phyloP scores from a whole-genome alignment of 805 yeast genomes.

The Metschnikowia reukaufii region DNA sequence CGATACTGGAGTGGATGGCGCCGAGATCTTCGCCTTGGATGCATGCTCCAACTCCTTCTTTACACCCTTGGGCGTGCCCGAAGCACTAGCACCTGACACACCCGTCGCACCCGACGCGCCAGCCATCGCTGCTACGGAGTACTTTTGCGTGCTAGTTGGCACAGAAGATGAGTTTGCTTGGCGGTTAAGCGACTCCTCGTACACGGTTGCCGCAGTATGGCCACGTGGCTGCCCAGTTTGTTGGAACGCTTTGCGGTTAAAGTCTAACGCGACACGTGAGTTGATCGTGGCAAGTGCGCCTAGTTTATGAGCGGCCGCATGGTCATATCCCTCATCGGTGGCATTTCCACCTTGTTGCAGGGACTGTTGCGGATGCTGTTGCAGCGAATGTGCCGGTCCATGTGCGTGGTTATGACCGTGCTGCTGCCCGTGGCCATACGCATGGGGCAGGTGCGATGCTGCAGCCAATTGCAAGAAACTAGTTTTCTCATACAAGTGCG shows the following conservation, averaged over 20 bases:
- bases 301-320: slow-evolving; percentile 53
- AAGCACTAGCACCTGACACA: neutral
- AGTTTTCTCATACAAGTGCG: slow-evolving; percentile 45
- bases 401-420: neutral
- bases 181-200: slow-evolving; percentile 39
- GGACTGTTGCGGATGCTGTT: too few relatives aligned
- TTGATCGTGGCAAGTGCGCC: slow-evolving; percentile 69
- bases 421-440: slow-evolving; percentile 9
- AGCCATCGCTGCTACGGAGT: slow-evolving; percentile 8
- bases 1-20: slow-evolving; percentile 12
- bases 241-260: slow-evolving; percentile 30
- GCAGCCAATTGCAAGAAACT: slow-evolving; percentile 40
- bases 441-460: slow-evolving; percentile 19
- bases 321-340: slow-evolving; percentile 23
- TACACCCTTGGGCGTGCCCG: neutral
- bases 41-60: slow-evolving; percentile 8
- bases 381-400: neutral
- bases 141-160: slow-evolving; percentile 27
- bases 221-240: slow-evolving; percentile 5
- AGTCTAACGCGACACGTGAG: slow-evolving; percentile 50
- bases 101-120: neutral
- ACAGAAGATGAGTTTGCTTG: slow-evolving; percentile 38
- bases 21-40: slow-evolving; percentile 12
- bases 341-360: too few relatives aligned
- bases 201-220: slow-evolving; percentile 16